Percentiles rank a stretch among this genome's conserved stretches.
Evolutionary conservation across 805 yeast species (phyloP).

Genomic region (Teunomyces cretensis): DNA sequence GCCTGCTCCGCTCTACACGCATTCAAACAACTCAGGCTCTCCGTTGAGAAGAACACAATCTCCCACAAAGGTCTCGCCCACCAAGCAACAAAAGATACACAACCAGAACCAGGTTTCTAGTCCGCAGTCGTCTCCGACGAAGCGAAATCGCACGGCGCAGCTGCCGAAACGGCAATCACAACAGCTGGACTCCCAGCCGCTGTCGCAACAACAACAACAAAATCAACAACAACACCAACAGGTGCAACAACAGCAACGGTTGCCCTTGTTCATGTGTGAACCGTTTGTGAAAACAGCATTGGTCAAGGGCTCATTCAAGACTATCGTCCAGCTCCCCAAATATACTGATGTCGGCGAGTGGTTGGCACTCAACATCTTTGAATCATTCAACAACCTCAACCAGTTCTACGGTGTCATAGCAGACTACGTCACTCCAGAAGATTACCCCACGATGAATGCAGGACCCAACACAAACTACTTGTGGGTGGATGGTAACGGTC

Average conservation of each 20-base stretch:
- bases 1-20: conserved; percentile 31
- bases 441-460: conserved; percentile 92
- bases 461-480: conserved; percentile 89
- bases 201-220: no score
- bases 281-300: conserved; percentile 93
- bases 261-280: conserved; percentile 79
- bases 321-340: conserved; percentile 92
- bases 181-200: conserved; percentile 4
- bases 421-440: conserved; percentile 87
- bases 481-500: conserved; percentile 80
- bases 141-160: conserved; percentile 11
- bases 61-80: conserved; percentile 44
- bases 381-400: conserved; percentile 78
- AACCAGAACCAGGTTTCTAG: conserved; percentile 21
- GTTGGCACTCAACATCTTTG: conserved; percentile 92
- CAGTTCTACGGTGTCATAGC: conserved; percentile 89
- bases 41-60: conserved; percentile 38
- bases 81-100: conserved; percentile 26
- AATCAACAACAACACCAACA: conserved; percentile 7
- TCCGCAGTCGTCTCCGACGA: conserved; percentile 25
- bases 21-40: conserved; percentile 31
- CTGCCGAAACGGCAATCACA: conserved; percentile 12
- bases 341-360: conserved; percentile 95
- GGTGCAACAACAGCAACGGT: conserved; percentile 13
- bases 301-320: conserved; percentile 94